phyloP scores from a whole-genome alignment of 441 rosid genomes.

The Bocquillonia castaneifolia region DNA sequence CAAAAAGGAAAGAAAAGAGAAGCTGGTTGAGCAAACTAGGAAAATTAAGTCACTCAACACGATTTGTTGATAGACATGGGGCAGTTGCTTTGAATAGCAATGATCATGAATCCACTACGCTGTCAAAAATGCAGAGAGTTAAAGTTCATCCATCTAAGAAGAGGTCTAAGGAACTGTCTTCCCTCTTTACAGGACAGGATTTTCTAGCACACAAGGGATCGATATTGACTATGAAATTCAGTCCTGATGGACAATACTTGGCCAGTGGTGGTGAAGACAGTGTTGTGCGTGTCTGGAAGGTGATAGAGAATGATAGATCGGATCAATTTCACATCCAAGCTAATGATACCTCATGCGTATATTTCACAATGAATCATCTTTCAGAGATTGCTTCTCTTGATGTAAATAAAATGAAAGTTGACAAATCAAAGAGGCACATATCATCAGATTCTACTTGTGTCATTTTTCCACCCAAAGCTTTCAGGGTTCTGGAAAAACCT shows the following conservation, averaged over 20 bases:
- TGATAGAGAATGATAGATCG: constrained; percentile 57
- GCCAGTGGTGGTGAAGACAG: constrained; percentile 87
- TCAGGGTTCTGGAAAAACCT: constrained; percentile 67
- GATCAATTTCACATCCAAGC: constrained; percentile 46
- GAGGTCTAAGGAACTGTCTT: constrained; percentile 68
- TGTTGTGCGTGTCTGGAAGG: constrained; percentile 72
- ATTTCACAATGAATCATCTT: constrained; percentile 59
- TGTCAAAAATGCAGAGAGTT: constrained; percentile 41
- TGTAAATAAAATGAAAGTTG: constrained; percentile 41
- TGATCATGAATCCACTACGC: constrained; percentile 27
- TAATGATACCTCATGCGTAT: constrained; percentile 54
- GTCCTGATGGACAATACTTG: constrained; percentile 69
- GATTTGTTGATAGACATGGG: constrained; percentile 31
- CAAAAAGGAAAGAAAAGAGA: constrained; percentile 29
- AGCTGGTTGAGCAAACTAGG: constrained; percentile 52
- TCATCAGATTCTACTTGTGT: constrained; percentile 67
- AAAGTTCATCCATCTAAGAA: constrained; percentile 54
- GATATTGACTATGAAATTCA: constrained; percentile 82
- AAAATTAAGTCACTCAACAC: constrained; percentile 37
- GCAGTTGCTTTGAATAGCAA: constrained; percentile 21
- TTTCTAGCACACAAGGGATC: constrained; percentile 68
- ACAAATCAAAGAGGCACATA: constrained; percentile 40
- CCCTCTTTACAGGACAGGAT: constrained; percentile 66
- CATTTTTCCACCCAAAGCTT: constrained; percentile 71
- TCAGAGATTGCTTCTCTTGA: constrained; percentile 46